Evolutionary conservation across 2,329 filamentous ascomycete genomes (phyloP).

Genomic region (Capronia epimyces): DNA sequence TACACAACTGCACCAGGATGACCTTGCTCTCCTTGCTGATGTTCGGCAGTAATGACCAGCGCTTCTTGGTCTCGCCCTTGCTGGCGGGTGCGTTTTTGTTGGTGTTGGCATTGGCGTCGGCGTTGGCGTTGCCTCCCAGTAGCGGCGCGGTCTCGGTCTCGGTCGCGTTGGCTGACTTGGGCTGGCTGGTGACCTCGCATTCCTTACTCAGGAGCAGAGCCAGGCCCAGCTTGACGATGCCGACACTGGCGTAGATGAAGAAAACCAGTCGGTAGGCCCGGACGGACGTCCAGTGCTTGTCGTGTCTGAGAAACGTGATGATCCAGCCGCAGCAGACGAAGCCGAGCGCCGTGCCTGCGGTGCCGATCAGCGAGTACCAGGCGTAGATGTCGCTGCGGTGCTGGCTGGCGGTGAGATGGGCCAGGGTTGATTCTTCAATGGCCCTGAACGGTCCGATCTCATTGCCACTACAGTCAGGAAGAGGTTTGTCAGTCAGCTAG

Average conservation of each 20-base stretch:
- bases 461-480: slow-evolving; percentile 46
- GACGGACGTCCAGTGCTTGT: slow-evolving; percentile 45
- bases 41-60: slow-evolving; percentile 41
- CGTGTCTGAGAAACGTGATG: slow-evolving; percentile 43
- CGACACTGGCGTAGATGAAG: slow-evolving; percentile 53
- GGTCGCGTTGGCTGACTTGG: slow-evolving; percentile 26
- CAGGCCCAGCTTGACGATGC: slow-evolving; percentile 46
- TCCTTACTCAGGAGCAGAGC: slow-evolving; percentile 45
- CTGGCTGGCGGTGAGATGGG: slow-evolving; percentile 27
- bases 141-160: slow-evolving; percentile 39
- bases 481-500: neutral
- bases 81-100: slow-evolving; percentile 9
- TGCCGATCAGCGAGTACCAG: slow-evolving; percentile 46
- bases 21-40: slow-evolving; percentile 41
- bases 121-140: slow-evolving; percentile 21
- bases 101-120: too few species aligned
- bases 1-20: slow-evolving; percentile 57
- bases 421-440: slow-evolving; percentile 50
- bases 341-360: slow-evolving; percentile 51
- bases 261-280: slow-evolving; percentile 54
- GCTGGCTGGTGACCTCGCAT: slow-evolving; percentile 43
- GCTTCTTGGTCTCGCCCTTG: slow-evolving; percentile 23
- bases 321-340: slow-evolving; percentile 50
- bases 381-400: slow-evolving; percentile 24
- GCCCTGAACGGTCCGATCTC: slow-evolving; percentile 60